Base-by-base conservation (phyloP, 805 yeast species). In the Zygoascus flipseniorum region DNA sequence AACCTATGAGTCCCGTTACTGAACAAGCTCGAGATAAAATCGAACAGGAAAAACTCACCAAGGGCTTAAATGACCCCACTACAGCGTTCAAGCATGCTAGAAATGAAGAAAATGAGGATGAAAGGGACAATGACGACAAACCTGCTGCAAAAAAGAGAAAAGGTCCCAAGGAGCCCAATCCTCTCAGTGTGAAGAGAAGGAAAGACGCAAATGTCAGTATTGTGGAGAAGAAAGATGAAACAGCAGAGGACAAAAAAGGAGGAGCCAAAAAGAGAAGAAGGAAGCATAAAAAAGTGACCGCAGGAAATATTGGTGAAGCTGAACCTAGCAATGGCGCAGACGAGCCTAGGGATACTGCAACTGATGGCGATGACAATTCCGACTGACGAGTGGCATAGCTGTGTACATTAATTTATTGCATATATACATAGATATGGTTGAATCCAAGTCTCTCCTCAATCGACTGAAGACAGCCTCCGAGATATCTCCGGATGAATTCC, bases 131-230 rank as follows among this genome's bases (percentile, higher is more conserved):
- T 60, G 62, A 66, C 13, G 64, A 53, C 16, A 54, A 53, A 43
- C 57, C 58, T 3, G 46, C 62, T 51, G 56, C 54, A 43, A 57
- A 53, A 42, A 62, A 62, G 52, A 57, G 62, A 39, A 60, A 60
- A 47, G 89, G 90, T 2, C 85, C 89, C 10, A 85, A 82, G 60
- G 90, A 78, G 31, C 96, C 97, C 6, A 92, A 92, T 66, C 97
- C 98, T 1, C 72, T 92, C 61, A 89, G 97, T 71, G 73, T 89
- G 51, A 89, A 88, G 72, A 89, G 85, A 75, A 85, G 82, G 72
- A 79, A 78, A 67, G 59, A 11, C 52, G 59, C 16, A 52, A 57
- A 39, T 31, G 31, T 13, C 16, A 44, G 32, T 32, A 50, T 50
- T 28, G 32, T 31, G n/a, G 52, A 50, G 52, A 26, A 31, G 2